These are phyloP conservation scores for Mortierella sp. DNA, from an alignment of 371 early-diverging fungal species.

Conservation along the genomic window DNA sequence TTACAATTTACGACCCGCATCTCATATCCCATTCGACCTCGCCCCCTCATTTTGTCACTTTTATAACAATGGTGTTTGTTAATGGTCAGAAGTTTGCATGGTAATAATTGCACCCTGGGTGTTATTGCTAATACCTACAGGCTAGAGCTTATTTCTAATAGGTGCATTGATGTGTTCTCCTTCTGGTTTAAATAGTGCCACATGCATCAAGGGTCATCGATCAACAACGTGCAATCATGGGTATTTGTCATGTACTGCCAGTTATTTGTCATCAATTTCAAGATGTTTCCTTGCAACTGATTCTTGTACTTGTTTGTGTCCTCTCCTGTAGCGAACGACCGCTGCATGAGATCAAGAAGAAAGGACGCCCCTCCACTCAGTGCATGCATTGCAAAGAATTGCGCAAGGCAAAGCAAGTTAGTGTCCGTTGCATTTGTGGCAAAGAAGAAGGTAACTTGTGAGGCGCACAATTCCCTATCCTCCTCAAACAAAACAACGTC, in stretches of 20 bases:
- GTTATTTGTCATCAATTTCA: conserved; percentile 14
- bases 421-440: conserved; percentile 79
- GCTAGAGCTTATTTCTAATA: not conserved
- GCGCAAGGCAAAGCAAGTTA: conserved; percentile 81
- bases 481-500: no score
- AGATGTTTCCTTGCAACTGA: not conserved
- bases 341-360: conserved; percentile 77
- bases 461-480: not conserved
- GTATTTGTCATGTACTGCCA: conserved; percentile 11
- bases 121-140: no score
- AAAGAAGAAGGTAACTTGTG: conserved; percentile 49
- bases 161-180: not conserved
- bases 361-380: conserved; percentile 85
- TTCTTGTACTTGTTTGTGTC: not conserved
- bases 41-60: not conserved
- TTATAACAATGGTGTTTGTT: conserved; percentile 49
- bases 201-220: conserved; percentile 64
- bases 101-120: conserved; percentile 29
- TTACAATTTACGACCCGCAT: no score
- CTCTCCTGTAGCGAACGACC: conserved; percentile 63
- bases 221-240: conserved; percentile 59
- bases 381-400: conserved; percentile 82
- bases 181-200: conserved; percentile 27
- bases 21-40: not conserved
- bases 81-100: conserved; percentile 63